phyloP scores from a whole-genome alignment of 1,139 yeast genomes.

The Geotrichum carabidarum region DNA sequence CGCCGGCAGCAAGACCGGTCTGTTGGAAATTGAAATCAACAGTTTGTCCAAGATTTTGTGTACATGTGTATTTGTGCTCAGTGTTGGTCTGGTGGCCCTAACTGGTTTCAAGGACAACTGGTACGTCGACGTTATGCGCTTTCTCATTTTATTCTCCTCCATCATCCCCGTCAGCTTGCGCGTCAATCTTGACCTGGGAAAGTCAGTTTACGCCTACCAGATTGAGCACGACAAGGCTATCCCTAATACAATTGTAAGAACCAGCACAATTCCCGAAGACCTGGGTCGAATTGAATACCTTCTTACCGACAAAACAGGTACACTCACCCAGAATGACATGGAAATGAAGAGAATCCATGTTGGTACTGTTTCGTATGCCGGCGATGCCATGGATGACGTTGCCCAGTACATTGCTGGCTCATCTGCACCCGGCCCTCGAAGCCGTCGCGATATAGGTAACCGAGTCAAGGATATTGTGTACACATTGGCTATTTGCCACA shows the following conservation, averaged over 20 bases:
- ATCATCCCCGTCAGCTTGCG: constrained; percentile 94
- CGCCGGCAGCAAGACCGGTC: constrained; percentile 85
- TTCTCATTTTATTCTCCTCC: constrained; percentile 84
- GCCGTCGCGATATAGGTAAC: constrained; percentile 62
- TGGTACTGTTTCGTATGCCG: constrained; percentile 87
- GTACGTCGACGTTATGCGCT: constrained; percentile 88
- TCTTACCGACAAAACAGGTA: constrained; percentile 92
- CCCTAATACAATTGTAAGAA: constrained; percentile 84
- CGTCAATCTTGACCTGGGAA: constrained; percentile 91
- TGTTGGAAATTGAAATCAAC: constrained; percentile 87
- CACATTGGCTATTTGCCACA: constrained; percentile 88
- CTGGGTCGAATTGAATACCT: constrained; percentile 91
- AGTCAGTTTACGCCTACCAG: constrained; percentile 91
- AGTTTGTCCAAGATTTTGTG: constrained; percentile 82
- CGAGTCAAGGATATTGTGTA: constrained; percentile 74
- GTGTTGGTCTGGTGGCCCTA: constrained; percentile 70
- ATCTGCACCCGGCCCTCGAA: constrained; percentile 32
- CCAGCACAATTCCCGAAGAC: constrained; percentile 97
- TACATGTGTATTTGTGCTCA: constrained; percentile 72
- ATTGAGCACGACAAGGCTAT: constrained; percentile 82
- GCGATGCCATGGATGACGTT: constrained; percentile 88
- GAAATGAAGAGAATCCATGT: constrained; percentile 87
- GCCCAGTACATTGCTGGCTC: constrained; percentile 53
- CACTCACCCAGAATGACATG: constrained; percentile 97
- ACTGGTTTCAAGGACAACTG: constrained; percentile 73